Base-by-base conservation (phyloP, 2,329 filamentous ascomycete species). In the Pseudogymnoascus sp. region DNA sequence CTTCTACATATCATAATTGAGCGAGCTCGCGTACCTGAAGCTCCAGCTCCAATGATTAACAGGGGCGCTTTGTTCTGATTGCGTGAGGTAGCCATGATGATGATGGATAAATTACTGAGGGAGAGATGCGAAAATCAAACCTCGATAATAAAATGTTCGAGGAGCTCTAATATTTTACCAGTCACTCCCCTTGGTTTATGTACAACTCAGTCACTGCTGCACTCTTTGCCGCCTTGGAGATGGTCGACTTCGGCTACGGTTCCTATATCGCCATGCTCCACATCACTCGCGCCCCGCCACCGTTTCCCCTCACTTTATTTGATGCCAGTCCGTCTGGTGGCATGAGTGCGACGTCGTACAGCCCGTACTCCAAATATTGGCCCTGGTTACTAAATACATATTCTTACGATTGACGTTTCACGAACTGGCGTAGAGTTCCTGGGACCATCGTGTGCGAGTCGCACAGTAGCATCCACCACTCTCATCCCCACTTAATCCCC, bases 1-100 rank as follows among this genome's bases (percentile, higher is more conserved):
- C 4, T 23, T 14, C 19, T 6, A 31, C 4, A 21, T 37, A 23
- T 43, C 6, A 38, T 35, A 33, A 6, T 43, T 43, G 8, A 41
- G 31, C 29, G 14, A 41, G 10, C 10, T 26, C 21, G 41, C 68
- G 21, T 70, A 78, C 80, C 80, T 63, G 79, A 81, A 33, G 82
- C 77, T 0, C 81, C 80, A 7, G 79, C 81, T 2, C 82, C 82
- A 33, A 85, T 81, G 60, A 85, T 84, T 8, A 83, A 77, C 1
- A 84, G 81, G 63, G 63, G 61, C 7, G 63, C 39, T 43, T 10
- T 43, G 39, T 43, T 43, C 19, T 43, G 39, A 21, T 43, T 43
- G 39, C 39, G 16, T 21, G 16, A 43, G 39, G 39, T 43, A 43
- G 10, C 16, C 39, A 43, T 43, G 10, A 43, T 21, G 39, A 43